These are phyloP conservation scores for Leucoagaricus sp. DNA, from an alignment of 1,284 basidiomycete genomes.

Conservation along the genomic window DNA sequence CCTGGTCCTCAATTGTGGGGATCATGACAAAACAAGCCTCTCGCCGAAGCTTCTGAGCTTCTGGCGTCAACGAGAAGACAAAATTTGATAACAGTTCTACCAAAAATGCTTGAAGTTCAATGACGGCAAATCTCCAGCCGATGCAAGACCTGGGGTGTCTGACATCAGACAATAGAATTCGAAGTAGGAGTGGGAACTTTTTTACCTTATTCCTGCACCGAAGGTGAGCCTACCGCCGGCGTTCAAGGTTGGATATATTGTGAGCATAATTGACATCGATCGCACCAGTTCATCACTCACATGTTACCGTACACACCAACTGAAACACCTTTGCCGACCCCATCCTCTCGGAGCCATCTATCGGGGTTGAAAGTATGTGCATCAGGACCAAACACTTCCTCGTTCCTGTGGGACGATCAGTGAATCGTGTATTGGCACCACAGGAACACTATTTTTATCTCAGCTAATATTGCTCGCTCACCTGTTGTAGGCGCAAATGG, in stretches of 20 bases:
- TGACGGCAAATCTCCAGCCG: constrained; percentile 54
- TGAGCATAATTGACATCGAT: constrained; percentile 6
- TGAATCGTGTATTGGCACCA: no score
- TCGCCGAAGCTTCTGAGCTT: constrained; percentile 37
- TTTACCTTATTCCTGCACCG: constrained; percentile 39
- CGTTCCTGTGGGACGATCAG: constrained; percentile 31
- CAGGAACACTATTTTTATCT: neutral
- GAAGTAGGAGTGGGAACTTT: neutral
- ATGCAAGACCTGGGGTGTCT: constrained; percentile 32
- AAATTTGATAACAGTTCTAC: constrained; percentile 50
- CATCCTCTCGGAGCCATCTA: constrained; percentile 44
- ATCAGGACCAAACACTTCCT: constrained; percentile 51
- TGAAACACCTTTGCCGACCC: constrained; percentile 32
- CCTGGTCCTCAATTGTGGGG: constrained; percentile 48
- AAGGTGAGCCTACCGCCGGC: constrained; percentile 44
- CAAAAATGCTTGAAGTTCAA: constrained; percentile 53
- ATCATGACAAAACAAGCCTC: constrained; percentile 45
- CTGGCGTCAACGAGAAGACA: constrained; percentile 43
- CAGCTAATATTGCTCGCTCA: constrained; percentile 17
- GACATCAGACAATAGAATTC: neutral
- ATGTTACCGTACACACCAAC: constrained; percentile 53
- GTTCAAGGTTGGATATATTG: neutral
- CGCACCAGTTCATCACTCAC: constrained; percentile 33
- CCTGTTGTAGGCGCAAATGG: constrained; percentile 45
- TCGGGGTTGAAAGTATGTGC: constrained; percentile 51